Base-by-base conservation (phyloP, 2,329 filamentous ascomycete species). In the Fusarium sublunatum region DNA sequence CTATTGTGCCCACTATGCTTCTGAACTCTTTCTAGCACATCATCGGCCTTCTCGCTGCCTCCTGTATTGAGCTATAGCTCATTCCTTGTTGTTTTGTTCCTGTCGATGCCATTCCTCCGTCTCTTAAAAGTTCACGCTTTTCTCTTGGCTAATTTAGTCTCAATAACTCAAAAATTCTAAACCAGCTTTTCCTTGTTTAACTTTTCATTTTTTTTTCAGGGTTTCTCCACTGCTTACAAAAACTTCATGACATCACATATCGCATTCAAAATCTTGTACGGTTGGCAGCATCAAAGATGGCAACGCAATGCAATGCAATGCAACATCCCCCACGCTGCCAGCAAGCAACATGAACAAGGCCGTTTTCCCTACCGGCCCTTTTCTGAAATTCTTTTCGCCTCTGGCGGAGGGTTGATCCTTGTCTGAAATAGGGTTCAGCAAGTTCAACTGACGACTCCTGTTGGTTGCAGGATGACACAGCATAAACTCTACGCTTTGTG, bases 81-180 rank as follows among this genome's bases (percentile, higher is more conserved):
- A 52, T 50, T 41, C 29, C 26, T 64, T 38, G 39, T 31, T 36
- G 25, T 50, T 48, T 57, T 31, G 58, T 50, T 25, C 45, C 46
- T 61, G 57, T 61, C 61, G 60, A 64, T 64, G 41, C 36, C 49
- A 64, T 64, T 65, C 55, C 61, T 61, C 39, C 42, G 28, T 7
- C 40, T 19, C 31, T 19, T 35, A 45, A 25, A 53, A 35, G 5
- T 52, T 52, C 41, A 43, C 39, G 31, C 29, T 35, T 28, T 40
- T 11, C 31, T 25, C 19, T 25, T 19, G 31, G 31, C 50, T 49
- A 57, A 48, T 61, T 15, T 22, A 13, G 36, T 32, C 11, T 43
- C 15, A 13, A 22, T 25, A 48, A 28, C 38, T 36, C 31, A 28
- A 48, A 40, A 41, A 19, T 19, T 19, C 19, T n/a, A 13, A 53